These are phyloP conservation scores for Penicillium coffeae DNA, from an alignment of 495 filamentous ascomycete genomes.

Conservation along the genomic window DNA sequence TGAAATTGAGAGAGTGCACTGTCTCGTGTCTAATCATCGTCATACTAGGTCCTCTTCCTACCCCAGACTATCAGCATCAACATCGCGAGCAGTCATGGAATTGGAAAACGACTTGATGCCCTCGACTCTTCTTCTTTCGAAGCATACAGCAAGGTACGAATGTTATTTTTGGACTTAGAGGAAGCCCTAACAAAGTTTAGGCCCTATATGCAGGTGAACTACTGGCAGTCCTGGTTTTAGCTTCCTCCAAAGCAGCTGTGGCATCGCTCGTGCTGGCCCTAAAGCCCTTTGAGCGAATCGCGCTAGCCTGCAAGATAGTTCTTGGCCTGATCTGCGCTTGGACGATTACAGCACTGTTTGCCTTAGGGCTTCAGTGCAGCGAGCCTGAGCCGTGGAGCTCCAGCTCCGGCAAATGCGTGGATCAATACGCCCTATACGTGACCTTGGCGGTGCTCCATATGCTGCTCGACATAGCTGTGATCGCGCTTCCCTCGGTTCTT, in stretches of 20 bases:
- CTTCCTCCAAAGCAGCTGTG: conserved; percentile 13
- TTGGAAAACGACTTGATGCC: too few species aligned
- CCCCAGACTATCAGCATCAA: too few species aligned
- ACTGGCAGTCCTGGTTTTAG: conserved; percentile 9
- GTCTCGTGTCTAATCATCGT: too few species aligned
- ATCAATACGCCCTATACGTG: conserved; percentile 10
- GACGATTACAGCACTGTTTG: conserved; percentile 3
- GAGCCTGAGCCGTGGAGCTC: conserved; percentile 2
- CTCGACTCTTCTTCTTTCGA: neutral
- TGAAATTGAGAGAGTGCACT: too few species aligned
- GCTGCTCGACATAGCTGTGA: conserved; percentile 5
- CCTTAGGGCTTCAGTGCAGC: conserved; percentile 6
- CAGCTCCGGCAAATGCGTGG: conserved; percentile 2
- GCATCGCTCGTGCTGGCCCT: conserved; percentile 9
- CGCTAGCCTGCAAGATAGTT: conserved; percentile 2
- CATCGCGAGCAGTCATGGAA: too few species aligned
- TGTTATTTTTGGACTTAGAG: too few species aligned
- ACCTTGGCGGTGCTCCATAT: conserved; percentile 1
- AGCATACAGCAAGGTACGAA: neutral
- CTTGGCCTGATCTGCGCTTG: conserved; percentile 4
- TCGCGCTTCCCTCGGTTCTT: conserved; percentile 2
- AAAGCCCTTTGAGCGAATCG: conserved; percentile 7
- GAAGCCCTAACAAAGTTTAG: too few species aligned
- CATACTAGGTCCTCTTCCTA: too few species aligned
- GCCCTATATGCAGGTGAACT: conserved; percentile 1